A percentile compares a stretch with the other conserved stretches of the same genome.
These are phyloP conservation scores for Paracamarosporium sp. DNA, from an alignment of 2,329 filamentous ascomycete genomes.

Conservation along the genomic window DNA sequence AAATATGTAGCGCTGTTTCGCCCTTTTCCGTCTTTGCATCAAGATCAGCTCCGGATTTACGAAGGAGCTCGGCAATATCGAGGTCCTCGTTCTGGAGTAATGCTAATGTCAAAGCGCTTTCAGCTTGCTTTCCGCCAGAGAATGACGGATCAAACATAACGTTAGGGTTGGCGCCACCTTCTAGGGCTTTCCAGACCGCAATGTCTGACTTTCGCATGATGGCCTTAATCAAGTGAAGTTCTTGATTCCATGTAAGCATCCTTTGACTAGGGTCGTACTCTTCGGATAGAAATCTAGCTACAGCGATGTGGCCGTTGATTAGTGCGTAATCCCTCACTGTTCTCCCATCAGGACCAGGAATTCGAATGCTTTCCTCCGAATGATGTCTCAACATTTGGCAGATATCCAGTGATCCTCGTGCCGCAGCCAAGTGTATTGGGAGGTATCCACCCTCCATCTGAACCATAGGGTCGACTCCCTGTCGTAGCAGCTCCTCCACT, in stretches of 20 bases:
- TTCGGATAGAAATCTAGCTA: neutral
- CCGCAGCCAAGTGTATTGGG: conserved; percentile 2
- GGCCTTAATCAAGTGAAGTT: neutral
- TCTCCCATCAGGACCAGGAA: neutral
- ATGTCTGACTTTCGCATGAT: neutral
- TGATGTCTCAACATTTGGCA: neutral
- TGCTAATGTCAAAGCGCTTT: neutral
- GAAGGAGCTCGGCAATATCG: neutral
- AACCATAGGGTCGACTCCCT: neutral
- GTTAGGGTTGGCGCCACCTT: neutral
- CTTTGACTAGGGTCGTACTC: neutral
- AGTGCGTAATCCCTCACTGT: neutral
- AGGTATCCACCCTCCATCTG: neutral
- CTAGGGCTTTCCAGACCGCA: neutral
- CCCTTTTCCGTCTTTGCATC: neutral
- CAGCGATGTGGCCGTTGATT: neutral
- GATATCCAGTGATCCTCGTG: neutral
- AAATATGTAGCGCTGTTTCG: conserved; percentile 1
- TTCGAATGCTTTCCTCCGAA: neutral
- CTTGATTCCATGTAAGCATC: neutral
- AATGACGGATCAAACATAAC: neutral
- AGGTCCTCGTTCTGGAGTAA: neutral
- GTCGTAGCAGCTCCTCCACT: neutral
- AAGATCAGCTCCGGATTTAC: neutral
- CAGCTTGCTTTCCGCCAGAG: neutral